Base-by-base conservation (phyloP, 176 grass and related monocot species). In the Hsuehochloa calcarea region DNA sequence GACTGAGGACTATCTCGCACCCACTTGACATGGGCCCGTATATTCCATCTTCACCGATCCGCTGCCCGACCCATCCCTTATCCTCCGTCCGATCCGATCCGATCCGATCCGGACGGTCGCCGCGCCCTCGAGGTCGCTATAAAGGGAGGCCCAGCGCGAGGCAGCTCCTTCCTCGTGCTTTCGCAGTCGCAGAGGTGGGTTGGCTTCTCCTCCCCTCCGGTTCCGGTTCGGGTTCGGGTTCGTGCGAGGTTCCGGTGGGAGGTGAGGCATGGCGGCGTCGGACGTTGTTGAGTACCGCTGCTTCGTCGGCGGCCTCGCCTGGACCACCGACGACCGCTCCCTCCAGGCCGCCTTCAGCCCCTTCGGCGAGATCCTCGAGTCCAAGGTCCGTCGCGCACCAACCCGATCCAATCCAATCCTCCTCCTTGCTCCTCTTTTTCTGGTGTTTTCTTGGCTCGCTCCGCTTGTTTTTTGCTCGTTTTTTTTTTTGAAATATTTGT, bases 261-360 rank as follows among this genome's bases (percentile, higher is more conserved):
- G 56, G 1, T 11, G 0, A 14, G 25, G 10, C 44, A 92, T 93
- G 93, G 87, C 86, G 44, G 84, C 84, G 23, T 26, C 91, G 41
- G 93, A 97, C 17, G 95, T 85, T 10, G 95, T 91, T 6, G 96
- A 95, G 88, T 98, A 78, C 91, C 93, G 96, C 68, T 94, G 93
- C 86, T 99, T 99, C 74, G 93, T 99, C 35, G 96, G 93, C 73
- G 96, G 93, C 55, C 93, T 99, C 13, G 93, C 96, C 45, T 99
- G 93, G 96, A 84, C 91, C 84, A 99, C 96, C 78, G 90, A 92
- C 47, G 93, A 99, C 86, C 8, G 67, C 84, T 80, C 88, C 65
- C 91, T 99, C 74, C 78, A 99, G 61, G 26, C 38, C 14, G 96
- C 96, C 83, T 99, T 99, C 91, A 80, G 70, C 67, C 0, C 44